Base-by-base conservation (phyloP, 371 early-diverging fungal genomes). In the Rhizopus stolonifer region DNA sequence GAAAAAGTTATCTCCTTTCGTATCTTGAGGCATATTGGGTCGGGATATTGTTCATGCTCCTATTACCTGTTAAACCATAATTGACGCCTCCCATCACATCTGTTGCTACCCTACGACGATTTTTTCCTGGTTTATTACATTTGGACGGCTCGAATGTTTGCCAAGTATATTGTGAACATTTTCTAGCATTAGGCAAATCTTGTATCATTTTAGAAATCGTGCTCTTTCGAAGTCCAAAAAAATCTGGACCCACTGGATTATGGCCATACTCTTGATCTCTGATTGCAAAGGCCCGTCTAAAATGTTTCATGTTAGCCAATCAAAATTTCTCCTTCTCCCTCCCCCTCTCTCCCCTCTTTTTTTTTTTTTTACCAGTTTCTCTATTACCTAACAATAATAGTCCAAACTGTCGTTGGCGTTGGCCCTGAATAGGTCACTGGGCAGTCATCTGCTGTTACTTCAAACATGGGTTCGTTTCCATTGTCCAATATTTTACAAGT, bases 171-270 rank as follows among this genome's bases (percentile, higher is more conserved):
- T 86, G 75, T 34, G 80, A 74, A 64, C 94, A 94, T 60, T 80
- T 75, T 9, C 83, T 74, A 11, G 88, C 90, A 50, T 86, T 82
- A 0, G 92, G 93, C 36, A 96, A 63, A 46, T 92, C 94, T 65
- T 96, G 95, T 25, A 96, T 91, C 84, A 92, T 84, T 67, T 87
- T 91, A 23, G 88, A 84, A 53, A 96, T 89, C 0, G 92, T 91
- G 13, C 91, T 91, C 46, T 92, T 88, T 18, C 94, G 79, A 46
- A 95, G 81, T 0, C 95, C 96, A 77, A 89, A 95, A 61, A 87
- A 93, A 53, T 96, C 96, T 0, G 95, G 94, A 0, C 96, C 96
- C 0, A 90, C 90, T 1, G 90, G 90, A 31, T 89, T 87, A 47
- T 89, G 89, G 10, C 88, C 86, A 61, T 88, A 87, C 48, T 88